phyloP scores from a whole-genome alignment of 2,329 filamentous ascomycete species.

The Monilinia fructigena region DNA sequence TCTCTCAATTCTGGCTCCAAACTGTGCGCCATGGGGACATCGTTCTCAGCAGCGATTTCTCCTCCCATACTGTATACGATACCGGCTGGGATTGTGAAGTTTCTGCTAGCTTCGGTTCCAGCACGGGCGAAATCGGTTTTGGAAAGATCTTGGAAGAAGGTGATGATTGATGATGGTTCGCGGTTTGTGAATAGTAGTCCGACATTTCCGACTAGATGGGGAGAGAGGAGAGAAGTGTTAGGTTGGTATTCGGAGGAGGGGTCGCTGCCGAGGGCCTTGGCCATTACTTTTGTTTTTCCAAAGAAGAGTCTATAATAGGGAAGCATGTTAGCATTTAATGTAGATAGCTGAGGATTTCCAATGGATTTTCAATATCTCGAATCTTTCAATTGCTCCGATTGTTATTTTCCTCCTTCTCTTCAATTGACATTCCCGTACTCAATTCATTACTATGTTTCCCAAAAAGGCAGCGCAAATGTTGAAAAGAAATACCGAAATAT shows the following conservation, averaged over 20 bases:
- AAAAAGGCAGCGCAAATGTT: neutral
- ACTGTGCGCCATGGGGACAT: conserved; percentile 82
- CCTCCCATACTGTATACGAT: conserved; percentile 77
- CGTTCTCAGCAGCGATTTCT: conserved; percentile 74
- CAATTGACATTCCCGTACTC: too few relatives aligned
- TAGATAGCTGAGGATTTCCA: neutral
- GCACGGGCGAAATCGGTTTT: conserved; percentile 90
- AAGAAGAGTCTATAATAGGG: conserved; percentile 74
- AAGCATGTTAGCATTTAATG: neutral
- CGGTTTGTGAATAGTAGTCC: conserved; percentile 90
- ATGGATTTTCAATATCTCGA: neutral
- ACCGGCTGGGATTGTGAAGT: conserved; percentile 80
- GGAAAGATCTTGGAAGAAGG: conserved; percentile 70
- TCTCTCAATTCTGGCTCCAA: conserved; percentile 86
- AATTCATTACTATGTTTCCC: neutral
- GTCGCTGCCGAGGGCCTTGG: conserved; percentile 81
- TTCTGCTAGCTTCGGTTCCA: conserved; percentile 70
- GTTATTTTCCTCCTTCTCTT: neutral
- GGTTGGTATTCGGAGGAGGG: conserved; percentile 77
- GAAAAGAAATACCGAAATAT: neutral
- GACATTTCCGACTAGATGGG: conserved; percentile 75
- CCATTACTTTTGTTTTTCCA: conserved; percentile 99
- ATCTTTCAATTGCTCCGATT: neutral
- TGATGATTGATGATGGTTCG: conserved; percentile 60
- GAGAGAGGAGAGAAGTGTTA: conserved; percentile 68